Evolutionary conservation across 2,329 filamentous ascomycete species (phyloP), one percentile per base, ranked within the genome.

Genomic region (Colletotrichum sp.): DNA sequence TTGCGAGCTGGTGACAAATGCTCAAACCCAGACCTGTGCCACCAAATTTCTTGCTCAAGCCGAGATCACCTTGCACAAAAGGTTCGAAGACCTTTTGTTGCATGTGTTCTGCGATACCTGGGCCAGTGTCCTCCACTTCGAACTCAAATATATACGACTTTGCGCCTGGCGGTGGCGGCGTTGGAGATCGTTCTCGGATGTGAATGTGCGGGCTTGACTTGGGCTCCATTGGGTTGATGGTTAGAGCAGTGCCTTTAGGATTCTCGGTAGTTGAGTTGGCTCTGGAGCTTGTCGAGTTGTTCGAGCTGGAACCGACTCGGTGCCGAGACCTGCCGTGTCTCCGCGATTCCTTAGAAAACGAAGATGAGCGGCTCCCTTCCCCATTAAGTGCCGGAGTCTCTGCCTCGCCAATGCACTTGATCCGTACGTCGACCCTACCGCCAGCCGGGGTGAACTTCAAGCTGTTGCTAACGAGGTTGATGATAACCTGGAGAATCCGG

Each of bases 1-100:
- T 92, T 5, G 95, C 95, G 49, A 98, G 87, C 83, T 98, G 96
- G 24, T 95, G 93, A 85, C 95, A 98, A 80, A 98, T 98, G 81
- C 94, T 96, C 71, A 98, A 84, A 3, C 96, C 96, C 3, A 98
- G 87, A 6, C 96, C 96, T 1, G 96, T 98, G 18, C 96, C 96
- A 21, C 95, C 95, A 81, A 93, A 98, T 81, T 97, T 97, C 84
- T 95, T 98, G 86, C 94, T 98, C 18, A 98, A 86, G 1, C 95
- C 95, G 2, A 97, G 87, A 81, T 98, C 96, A n/a, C 95, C 96
- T 84, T 98, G 96, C 0, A 98, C 95, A 81, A 98, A 98, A 1
- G 96, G 96, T 83, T 98, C 96, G 82, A 98, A 98, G 12, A 98
- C 95, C 79, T 93, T 93, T 72, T 95, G 89, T 79, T 96, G 95